Evolutionary conservation across 805 yeast species (phyloP).

Genomic region (Candida incommunis): DNA sequence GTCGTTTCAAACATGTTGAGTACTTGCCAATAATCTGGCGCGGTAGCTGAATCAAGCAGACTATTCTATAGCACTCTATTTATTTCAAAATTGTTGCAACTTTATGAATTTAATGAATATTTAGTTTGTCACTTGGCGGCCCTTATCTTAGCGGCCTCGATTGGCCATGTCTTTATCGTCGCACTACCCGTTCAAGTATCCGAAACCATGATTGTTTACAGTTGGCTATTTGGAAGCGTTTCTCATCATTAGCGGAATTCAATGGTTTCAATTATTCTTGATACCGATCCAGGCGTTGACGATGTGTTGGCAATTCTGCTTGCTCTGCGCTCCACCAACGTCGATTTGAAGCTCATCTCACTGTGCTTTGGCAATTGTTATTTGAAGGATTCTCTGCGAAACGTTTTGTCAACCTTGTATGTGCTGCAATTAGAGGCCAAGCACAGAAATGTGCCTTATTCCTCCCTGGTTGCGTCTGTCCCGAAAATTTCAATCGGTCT

Average conservation of each 20-base stretch:
- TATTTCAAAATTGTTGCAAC: no score
- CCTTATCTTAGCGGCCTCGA: no score
- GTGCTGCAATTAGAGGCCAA: conserved; percentile 21
- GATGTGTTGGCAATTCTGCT: conserved; percentile 26
- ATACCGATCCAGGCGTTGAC: conserved; percentile 31
- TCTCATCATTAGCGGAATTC: no score
- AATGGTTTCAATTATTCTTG: conserved; percentile 18
- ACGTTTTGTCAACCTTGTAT: conserved; percentile 21
- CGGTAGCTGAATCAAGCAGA: no score
- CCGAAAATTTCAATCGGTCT: conserved; percentile 24
- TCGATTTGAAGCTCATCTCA: conserved; percentile 19
- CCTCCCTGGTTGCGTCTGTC: conserved; percentile 13
- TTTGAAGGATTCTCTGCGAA: conserved; percentile 20
- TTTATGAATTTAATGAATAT: no score
- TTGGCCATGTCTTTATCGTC: no score
- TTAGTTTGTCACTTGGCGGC: no score
- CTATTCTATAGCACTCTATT: no score
- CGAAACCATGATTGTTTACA: no score
- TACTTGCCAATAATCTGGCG: conserved; percentile 35
- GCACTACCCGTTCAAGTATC: no score
- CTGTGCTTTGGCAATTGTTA: conserved; percentile 27
- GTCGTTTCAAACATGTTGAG: conserved; percentile 91
- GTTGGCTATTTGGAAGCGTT: no score
- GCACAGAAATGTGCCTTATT: conserved; percentile 13
- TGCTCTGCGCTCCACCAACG: conserved; percentile 18